Conservation (phyloP, 352 stramenopile genomes). For the Pythium insidiosum region DNA sequence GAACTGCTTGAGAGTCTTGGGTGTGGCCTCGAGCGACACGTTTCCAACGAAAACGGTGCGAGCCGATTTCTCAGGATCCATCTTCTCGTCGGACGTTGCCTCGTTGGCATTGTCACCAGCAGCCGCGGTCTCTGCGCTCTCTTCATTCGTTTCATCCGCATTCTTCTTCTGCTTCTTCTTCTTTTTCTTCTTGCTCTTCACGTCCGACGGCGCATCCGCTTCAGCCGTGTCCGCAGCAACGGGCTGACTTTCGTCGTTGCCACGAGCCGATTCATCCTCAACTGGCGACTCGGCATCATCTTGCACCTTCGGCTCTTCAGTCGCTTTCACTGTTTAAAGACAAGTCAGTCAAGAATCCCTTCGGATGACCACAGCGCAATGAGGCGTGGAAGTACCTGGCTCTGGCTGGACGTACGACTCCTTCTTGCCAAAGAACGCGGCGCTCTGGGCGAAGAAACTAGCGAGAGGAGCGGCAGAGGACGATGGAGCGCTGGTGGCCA, state of each 20-base stretch:
- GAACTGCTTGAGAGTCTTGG: constrained; percentile 72
- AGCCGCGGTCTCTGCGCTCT: no score
- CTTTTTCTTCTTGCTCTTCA: constrained; percentile 10
- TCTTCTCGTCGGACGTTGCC: no score
- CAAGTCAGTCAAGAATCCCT: neutral
- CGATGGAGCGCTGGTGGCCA: constrained; percentile 8
- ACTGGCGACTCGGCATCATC: no score
- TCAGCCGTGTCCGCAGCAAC: constrained; percentile 3
- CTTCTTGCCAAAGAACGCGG: constrained; percentile 60
- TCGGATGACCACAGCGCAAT: constrained; percentile 1
- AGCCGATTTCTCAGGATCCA: constrained; percentile 63
- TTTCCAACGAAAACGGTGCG: constrained; percentile 91
- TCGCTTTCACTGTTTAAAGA: neutral
- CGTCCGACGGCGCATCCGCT: constrained; percentile 5
- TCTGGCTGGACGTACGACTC: constrained; percentile 23
- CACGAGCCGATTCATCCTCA: neutral
- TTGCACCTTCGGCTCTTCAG: constrained; percentile 3
- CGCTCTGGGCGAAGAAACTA: constrained; percentile 52
- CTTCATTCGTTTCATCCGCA: no score
- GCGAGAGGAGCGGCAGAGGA: constrained; percentile 14
- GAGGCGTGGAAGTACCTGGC: constrained; percentile 5
- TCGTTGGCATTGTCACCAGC: no score
- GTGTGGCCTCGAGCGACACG: constrained; percentile 77
- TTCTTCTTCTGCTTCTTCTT: constrained; percentile 34
- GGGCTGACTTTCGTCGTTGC: neutral